These are phyloP conservation scores for Triticum aestivum DNA, from an alignment of 176 grass and related monocot species.

Conservation along the genomic window IWGSC_CS_RefSeq_v2.1 NC_057801.1:734645936-734646435, in stretches of 20 bases:
- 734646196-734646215: not conserved
- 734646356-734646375: not conserved
- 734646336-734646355: not conserved
- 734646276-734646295: not conserved
- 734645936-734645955: not conserved
- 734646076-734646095: not conserved
- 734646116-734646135: not conserved
- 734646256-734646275: not conserved
- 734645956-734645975: not conserved
- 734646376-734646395: not conserved
- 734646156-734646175: not conserved
- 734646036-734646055: not conserved
- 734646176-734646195: not conserved
- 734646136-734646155: not conserved
- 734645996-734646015: not conserved
- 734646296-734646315: not conserved
- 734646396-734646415: not conserved
- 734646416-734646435: not conserved
- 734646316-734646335: not conserved
- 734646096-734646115: not conserved
- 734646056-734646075: not conserved
- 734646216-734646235: not conserved
- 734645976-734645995: not conserved
- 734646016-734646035: slow-evolving; percentile 31
- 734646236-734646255: not conserved